Base-by-base conservation (phyloP, 768 basidiomycete genomes). In the Tubosaeta brunneosetosa region DNA sequence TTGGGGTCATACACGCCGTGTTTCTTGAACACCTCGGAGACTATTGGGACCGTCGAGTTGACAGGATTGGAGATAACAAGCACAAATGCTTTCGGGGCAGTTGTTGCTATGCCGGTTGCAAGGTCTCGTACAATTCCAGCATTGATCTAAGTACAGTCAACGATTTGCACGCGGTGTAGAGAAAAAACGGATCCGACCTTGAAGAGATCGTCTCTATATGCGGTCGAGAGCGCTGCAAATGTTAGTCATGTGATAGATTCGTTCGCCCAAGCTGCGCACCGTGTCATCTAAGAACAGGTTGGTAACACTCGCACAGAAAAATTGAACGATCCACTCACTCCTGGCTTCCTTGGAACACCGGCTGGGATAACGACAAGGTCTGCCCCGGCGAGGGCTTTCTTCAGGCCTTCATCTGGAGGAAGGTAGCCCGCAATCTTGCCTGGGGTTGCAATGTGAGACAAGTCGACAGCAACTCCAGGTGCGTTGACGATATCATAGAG, bases 31-130 rank as follows among this genome's bases (percentile, higher is more conserved):
- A 95, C 87, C 72, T 98, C 95, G 14, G 84, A 92, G 43, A 93
- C 92, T 65, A 99, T 91, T 44, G 97, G 97, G 36, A 98, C 95
- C 36, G 97, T 97, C 40, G 95, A 97, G 82, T 99, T 98, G 68
- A 99, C 95, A 31, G 97, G 97, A 78, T 99, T 99, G 62, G 97
- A 95, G 71, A 99, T 98, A 60, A 99, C 94, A 45, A 94, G 83
- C 42, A 98, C 83, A 63, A 88, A 87, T 19, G 97, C 97, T 66
- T 93, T 94, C 54, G 95, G 95, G 40, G 83, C 82, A 45, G 73
- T 67, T 14, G 80, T 84, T 14, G 95, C 94, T 62, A 94, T 90
- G 31, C 90, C 94, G 33, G 83, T 86, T 14, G 94, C 95, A 53
- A 99, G 84, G 64, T 92, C 91, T 61, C 86, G 86, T 53, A 97